Evolutionary conservation across 352 stramenopile species (phyloP), one percentile per base, ranked within the genome.

Genomic region (Phytophthora sojae): DNA sequence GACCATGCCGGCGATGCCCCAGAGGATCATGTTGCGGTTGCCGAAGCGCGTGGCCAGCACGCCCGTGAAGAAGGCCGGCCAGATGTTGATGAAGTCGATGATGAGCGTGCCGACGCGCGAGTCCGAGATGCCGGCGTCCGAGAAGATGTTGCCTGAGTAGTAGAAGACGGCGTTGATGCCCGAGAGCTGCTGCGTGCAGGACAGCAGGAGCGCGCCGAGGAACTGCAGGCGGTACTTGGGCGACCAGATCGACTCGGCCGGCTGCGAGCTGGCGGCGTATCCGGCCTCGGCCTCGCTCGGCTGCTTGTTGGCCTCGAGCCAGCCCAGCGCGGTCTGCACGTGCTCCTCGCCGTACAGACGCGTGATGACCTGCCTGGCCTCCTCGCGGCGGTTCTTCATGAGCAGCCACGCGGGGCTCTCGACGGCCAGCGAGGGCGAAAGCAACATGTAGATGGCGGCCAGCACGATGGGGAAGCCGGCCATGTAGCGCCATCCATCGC

Each of bases 11-110:
- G 57, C 61, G n/a, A 78, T 67, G 19, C 80, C 80, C n/a, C 54
- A 53, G n/a, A 90, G 68, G 7, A 92, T 73, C 76, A 92, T 82
- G 52, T 58, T 83, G 60, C 82, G 82, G 53, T 83, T 87, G 32
- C 72, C 73, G 45, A 90, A 89, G 61, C 68, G 71, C 45, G 63
- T 74, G 30, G 71, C 69, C 21, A 90, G 53, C 19, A 82, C 29
- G 6, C 77, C 73, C 29, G 65, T 67, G 59, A 78, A 79, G 57
- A 72, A 67, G 42, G 64, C 57, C 30, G 64, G 64, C 57, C 57
- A 72, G 37, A 72, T 72, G 64, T 72, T 72, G 44, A 72, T 67
- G 32, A 67, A 67, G 37, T 72, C 57, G 35, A 73, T 73, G 66
- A 73, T 63, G 15, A 73, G 52, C 30, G 66, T 73, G 11, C 66